Evolutionary conservation across 148 eudicot species (phyloP).

Genomic region (Rhododendron kiyosumense): DNA sequence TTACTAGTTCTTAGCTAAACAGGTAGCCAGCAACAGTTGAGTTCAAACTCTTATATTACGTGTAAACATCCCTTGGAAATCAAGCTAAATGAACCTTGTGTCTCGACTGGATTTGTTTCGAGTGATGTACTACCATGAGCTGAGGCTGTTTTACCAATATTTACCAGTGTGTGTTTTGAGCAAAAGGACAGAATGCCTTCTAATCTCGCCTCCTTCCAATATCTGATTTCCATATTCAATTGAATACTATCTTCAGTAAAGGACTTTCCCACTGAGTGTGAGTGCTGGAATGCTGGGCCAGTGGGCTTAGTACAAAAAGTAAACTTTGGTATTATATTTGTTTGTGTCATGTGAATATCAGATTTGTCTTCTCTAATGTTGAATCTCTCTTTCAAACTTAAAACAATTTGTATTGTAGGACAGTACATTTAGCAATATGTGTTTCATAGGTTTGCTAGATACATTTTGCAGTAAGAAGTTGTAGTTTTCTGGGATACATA

Average conservation of each 20-base stretch:
- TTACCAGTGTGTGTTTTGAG: background rate
- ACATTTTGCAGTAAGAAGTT: background rate
- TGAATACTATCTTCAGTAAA: background rate
- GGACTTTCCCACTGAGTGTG: background rate
- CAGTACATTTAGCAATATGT: background rate
- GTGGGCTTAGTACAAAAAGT: background rate
- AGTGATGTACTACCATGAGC: background rate
- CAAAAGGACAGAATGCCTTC: background rate
- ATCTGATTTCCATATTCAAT: background rate
- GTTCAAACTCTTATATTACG: background rate
- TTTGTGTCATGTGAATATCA: background rate
- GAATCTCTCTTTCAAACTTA: background rate
- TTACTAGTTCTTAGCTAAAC: background rate
- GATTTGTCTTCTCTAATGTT: background rate
- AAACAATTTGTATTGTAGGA: background rate
- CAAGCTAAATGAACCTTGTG: background rate
- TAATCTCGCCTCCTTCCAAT: background rate
- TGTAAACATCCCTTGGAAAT: background rate
- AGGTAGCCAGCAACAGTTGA: background rate
- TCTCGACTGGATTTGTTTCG: background rate
- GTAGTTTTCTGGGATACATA: background rate
- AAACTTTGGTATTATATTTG: background rate
- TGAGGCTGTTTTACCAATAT: background rate
- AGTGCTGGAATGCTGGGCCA: background rate
- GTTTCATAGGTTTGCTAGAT: background rate